Percentiles rank a stretch among this genome's conserved stretches.
phyloP scores from a whole-genome alignment of 768 basidiomycete species.

The Amylocystis lapponica region DNA sequence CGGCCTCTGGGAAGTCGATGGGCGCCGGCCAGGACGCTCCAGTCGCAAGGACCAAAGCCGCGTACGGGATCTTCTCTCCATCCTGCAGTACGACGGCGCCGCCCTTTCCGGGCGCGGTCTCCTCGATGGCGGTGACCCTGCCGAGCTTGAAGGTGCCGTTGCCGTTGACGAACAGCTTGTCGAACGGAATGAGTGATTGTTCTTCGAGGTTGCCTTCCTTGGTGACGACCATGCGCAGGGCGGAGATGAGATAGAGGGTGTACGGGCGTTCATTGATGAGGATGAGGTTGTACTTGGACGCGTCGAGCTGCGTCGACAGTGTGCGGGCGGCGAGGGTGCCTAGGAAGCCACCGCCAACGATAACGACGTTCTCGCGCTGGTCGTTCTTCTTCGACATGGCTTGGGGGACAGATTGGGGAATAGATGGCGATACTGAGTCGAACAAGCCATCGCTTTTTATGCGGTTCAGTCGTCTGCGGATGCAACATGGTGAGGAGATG shows the following conservation, averaged over 20 bases:
- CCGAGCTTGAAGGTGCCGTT: conserved; percentile 37
- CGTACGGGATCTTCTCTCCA: conserved; percentile 47
- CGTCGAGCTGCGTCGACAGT: conserved; percentile 47
- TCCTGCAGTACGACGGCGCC: conserved; percentile 45
- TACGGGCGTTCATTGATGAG: conserved; percentile 51
- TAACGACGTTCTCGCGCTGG: conserved; percentile 31
- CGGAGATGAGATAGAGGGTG: conserved; percentile 43
- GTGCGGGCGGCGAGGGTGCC: conserved; percentile 40
- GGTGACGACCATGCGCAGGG: conserved; percentile 49
- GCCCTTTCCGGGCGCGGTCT: conserved; percentile 23
- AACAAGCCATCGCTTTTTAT: no score
- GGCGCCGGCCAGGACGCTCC: conserved; percentile 53
- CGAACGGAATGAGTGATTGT: conserved; percentile 43
- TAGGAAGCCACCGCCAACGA: conserved; percentile 55
- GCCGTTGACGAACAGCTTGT: conserved; percentile 40
- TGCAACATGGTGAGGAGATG: no score
- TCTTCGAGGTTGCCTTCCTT: conserved; percentile 38
- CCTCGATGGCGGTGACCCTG: conserved; percentile 32
- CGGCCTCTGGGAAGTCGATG: conserved; percentile 35
- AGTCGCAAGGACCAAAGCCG: conserved; percentile 52
- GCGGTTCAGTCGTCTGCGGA: no score
- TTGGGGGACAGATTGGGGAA: no score
- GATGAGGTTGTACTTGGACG: conserved; percentile 42
- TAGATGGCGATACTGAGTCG: no score
- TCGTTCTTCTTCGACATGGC: conserved; percentile 9